Percentiles rank a stretch among this genome's conserved stretches.
Evolutionary conservation across 2,329 filamentous ascomycete species (phyloP).

Genomic region (Colletotrichum neosansevieriae): DNA sequence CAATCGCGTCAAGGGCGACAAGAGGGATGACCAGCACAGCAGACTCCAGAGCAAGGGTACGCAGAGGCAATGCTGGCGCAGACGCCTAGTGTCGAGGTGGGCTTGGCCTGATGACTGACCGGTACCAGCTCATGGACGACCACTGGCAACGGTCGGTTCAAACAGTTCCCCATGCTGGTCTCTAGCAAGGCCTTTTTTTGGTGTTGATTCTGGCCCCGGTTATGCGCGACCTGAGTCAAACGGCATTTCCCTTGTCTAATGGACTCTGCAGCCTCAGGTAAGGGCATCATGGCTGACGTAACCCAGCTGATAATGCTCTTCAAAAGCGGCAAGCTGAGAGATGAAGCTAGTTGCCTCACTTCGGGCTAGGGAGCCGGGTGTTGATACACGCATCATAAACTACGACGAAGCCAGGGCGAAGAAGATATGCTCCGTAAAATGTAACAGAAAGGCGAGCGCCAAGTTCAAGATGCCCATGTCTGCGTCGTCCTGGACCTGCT

Average conservation of each 20-base stretch:
- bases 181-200: slow-evolving; percentile 10
- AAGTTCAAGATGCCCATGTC: not conserved
- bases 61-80: not conserved
- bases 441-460: not conserved
- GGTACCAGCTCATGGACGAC: slow-evolving; percentile 7
- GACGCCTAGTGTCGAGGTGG: not conserved
- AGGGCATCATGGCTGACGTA: slow-evolving; percentile 18
- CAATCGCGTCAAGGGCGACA: slow-evolving; percentile 15
- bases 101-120: slow-evolving; percentile 13
- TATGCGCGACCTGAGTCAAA: slow-evolving; percentile 22
- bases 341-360: slow-evolving; percentile 7
- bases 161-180: slow-evolving; percentile 15
- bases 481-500: slow-evolving; percentile 3
- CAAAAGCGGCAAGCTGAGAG: not conserved
- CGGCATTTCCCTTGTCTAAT: slow-evolving; percentile 18
- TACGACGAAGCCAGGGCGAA: not conserved
- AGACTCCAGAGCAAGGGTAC: slow-evolving; percentile 14
- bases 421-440: not conserved
- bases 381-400: not conserved
- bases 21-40: not conserved
- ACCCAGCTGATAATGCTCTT: not conserved
- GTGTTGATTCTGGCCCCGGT: no score
- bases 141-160: not conserved
- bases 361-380: not conserved
- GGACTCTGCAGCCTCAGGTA: slow-evolving; percentile 14